Conservation (phyloP, 2,329 filamentous ascomycete species). For the Colletotrichum spinosum region DNA sequence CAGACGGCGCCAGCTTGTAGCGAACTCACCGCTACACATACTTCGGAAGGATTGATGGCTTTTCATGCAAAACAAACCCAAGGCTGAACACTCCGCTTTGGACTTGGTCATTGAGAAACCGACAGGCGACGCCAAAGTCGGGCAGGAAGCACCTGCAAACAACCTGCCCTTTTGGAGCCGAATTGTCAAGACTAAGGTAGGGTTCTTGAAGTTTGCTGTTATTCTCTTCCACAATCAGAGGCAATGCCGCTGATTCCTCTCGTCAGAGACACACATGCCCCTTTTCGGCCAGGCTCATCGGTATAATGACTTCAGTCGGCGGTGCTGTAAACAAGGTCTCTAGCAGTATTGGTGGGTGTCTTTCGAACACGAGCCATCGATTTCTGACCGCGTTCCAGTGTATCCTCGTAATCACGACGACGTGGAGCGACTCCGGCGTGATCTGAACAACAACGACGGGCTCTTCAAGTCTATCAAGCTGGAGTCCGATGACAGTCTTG, state of each 20-base stretch:
- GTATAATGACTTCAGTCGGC: constrained; percentile 37
- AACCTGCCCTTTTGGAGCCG: too few species aligned
- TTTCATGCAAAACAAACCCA: too few species aligned
- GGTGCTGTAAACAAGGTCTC: constrained; percentile 35
- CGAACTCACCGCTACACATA: too few species aligned
- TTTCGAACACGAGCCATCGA: background rate
- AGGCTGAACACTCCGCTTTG: too few species aligned
- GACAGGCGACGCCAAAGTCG: too few species aligned
- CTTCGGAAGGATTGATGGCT: too few species aligned
- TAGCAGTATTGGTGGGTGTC: constrained; percentile 29
- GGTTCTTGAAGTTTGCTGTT: too few species aligned
- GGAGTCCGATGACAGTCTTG: constrained; percentile 2
- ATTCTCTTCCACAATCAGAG: too few species aligned
- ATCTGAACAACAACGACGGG: constrained; percentile 15
- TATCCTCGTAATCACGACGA: constrained; percentile 21
- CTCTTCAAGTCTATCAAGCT: constrained; percentile 29
- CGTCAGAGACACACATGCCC: constrained; percentile 8
- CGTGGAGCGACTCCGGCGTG: constrained; percentile 18
- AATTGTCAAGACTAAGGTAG: too few species aligned
- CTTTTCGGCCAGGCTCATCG: constrained; percentile 12
- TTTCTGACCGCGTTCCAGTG: constrained; percentile 20
- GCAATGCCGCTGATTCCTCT: background rate
- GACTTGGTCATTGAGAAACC: too few species aligned
- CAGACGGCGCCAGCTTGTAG: too few species aligned
- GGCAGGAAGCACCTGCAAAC: too few species aligned